Base-by-base conservation (phyloP, 2,329 filamentous ascomycete genomes). In the Colletotrichum karsti region DNA sequence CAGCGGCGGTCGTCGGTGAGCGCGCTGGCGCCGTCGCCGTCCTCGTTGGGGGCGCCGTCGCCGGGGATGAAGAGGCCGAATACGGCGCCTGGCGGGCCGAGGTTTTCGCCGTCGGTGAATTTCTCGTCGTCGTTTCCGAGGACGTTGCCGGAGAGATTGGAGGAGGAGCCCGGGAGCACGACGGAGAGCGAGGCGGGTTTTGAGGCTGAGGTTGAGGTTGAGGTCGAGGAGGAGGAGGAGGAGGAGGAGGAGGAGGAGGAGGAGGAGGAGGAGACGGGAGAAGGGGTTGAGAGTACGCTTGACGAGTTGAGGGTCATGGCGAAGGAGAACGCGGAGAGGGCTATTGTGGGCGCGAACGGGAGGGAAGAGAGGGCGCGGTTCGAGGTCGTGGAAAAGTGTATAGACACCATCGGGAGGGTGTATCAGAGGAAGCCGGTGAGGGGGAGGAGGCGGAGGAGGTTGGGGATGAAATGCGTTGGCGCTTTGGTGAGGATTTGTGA, bases 71-170 rank as follows among this genome's bases (percentile, higher is more conserved):
- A 56, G 37, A 63, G 59, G 46, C 64, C 64, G n/a, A 53, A 64
- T 2, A 67, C 64, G 5, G 64, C 64, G 5, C 64, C 64, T 5
- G 53, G 55, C 7, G 24, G 24, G 26, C 59, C 59, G 1, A 37
- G 56, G 20, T 42, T 54, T n/a, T 39, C 58, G 24, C 58, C 63
- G 15, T 50, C 35, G 20, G 48, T 67, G 50, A 63, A 37, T 18
- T 67, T 67, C 22, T 53, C 58, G 13, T 67, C 63, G n/a, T 67
- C 63, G 9, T 67, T 67, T 42, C 60, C 60, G n/a, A 24, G 53
- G 60, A 51, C 56, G 15, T 44, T 33, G 56, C 42, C 56, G 61
- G 10, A 56, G 50, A 18, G 35, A 18, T 28, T 56, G 20, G 56
- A 59, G 5, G 59, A 67, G 15, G 59, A 67, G 55, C 35, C 44